These are phyloP conservation scores for Carex kokanica DNA, from an alignment of 176 grass and related monocot species.

Conservation along the genomic window DNA sequence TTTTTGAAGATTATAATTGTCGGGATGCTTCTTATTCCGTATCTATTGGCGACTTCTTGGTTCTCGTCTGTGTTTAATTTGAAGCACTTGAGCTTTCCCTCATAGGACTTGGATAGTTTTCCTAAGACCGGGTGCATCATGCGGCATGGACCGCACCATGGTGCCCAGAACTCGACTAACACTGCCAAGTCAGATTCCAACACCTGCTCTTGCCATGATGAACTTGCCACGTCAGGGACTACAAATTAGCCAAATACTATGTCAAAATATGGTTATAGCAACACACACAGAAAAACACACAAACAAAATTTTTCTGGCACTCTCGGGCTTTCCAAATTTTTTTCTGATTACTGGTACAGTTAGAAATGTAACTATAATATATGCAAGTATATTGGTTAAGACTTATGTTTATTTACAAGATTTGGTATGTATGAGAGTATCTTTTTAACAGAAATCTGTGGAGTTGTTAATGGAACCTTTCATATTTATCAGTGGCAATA, in stretches of 20 bases:
- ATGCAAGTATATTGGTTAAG: background rate
- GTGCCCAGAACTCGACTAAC: conserved; percentile 62
- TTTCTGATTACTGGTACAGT: background rate
- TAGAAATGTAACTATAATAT: background rate
- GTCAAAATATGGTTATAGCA: background rate
- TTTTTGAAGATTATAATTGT: conserved; percentile 59
- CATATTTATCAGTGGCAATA: background rate
- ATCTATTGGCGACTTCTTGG: conserved; percentile 33
- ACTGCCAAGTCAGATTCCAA: conserved; percentile 31
- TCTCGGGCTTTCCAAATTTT: background rate
- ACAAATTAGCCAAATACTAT: conserved; percentile 7
- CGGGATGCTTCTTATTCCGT: conserved; percentile 64
- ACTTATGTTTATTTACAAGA: background rate
- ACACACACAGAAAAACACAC: background rate
- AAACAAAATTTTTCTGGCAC: background rate
- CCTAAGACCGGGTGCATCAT: conserved; percentile 47
- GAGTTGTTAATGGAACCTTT: background rate
- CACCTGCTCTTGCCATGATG: conserved; percentile 37
- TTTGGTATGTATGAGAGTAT: background rate
- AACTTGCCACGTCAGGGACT: conserved; percentile 41
- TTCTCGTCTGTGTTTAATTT: conserved; percentile 50
- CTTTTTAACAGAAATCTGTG: background rate
- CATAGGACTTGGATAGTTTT: conserved; percentile 39
- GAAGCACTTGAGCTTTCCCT: conserved; percentile 37
- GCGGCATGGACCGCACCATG: conserved; percentile 67